phyloP scores from a whole-genome alignment of 345 rosid genomes.

The Gossypium arboreum region DNA sequence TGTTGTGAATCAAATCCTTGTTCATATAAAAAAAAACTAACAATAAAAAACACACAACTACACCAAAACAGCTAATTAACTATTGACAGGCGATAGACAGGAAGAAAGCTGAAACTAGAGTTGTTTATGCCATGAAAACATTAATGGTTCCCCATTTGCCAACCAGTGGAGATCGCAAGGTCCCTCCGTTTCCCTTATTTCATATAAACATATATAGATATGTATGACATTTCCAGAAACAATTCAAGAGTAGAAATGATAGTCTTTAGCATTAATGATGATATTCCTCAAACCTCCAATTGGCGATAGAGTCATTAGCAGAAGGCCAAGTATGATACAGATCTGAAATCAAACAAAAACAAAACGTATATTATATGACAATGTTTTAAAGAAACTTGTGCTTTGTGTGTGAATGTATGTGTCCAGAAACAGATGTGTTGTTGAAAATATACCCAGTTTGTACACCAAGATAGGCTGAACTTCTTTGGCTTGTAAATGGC shows the following conservation, averaged over 20 bases:
- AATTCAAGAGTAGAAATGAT: slow-evolving; percentile 52
- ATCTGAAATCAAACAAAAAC: slow-evolving; percentile 36
- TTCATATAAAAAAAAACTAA: not conserved
- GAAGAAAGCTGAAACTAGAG: not conserved
- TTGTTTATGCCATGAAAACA: not conserved
- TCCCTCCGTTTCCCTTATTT: not conserved
- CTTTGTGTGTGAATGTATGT: no score
- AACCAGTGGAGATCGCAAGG: not conserved
- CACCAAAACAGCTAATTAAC: not conserved
- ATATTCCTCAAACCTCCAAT: slow-evolving; percentile 77
- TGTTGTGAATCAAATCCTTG: not conserved
- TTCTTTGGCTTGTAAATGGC: slow-evolving; percentile 63
- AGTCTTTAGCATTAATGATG: slow-evolving; percentile 49
- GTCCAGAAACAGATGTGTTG: no score
- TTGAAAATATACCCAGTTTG: slow-evolving; percentile 56
- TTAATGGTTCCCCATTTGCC: not conserved
- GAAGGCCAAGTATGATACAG: slow-evolving; percentile 56
- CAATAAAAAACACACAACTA: not conserved
- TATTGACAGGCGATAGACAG: not conserved
- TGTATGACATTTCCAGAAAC: not conserved
- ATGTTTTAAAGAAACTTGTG: not conserved
- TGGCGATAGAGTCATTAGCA: slow-evolving; percentile 63
- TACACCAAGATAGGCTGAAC: slow-evolving; percentile 62
- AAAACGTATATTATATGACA: not conserved
- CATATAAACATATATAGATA: not conserved